Conservation (phyloP, 768 basidiomycete genomes). For the Suillus cothurnatus region DNA sequence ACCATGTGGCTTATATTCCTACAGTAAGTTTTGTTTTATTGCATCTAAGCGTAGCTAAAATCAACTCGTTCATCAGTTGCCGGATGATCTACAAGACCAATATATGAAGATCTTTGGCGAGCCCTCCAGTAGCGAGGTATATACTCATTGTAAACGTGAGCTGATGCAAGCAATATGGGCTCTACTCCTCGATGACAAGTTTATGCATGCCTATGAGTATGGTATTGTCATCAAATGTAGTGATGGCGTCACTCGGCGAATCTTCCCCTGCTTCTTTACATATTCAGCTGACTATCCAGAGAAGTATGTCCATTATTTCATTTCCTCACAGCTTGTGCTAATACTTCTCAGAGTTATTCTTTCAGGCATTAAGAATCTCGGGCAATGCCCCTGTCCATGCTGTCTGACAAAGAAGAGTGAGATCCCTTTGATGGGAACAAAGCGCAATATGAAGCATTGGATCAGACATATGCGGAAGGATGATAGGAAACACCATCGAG, state of each 20-base stretch:
- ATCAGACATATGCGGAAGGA: conserved; percentile 1
- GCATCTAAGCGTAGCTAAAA: not conserved
- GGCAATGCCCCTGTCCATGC: conserved; percentile 22
- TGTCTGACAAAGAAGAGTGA: too few species aligned
- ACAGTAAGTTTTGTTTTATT: conserved; percentile 3
- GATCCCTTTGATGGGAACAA: too few species aligned
- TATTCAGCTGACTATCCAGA: too few species aligned
- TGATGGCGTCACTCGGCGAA: conserved; percentile 4
- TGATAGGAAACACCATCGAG: conserved; percentile 12
- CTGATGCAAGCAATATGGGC: too few species aligned
- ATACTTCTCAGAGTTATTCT: conserved; percentile 16
- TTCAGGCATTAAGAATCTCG: conserved; percentile 24
- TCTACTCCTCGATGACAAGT: too few species aligned
- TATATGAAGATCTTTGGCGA: not conserved
- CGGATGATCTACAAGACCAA: conserved; percentile 5
- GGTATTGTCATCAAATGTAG: conserved; percentile 19
- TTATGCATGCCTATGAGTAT: too few species aligned
- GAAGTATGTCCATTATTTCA: too few species aligned
- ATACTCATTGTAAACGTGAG: too few species aligned
- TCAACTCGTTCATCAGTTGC: conserved; percentile 10
- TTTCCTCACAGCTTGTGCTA: not conserved
- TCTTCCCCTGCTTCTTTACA: conserved; percentile 9
- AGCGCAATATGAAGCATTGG: conserved; percentile 3
- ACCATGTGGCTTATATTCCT: conserved; percentile 20
- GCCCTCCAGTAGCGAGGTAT: too few species aligned